Conservation (phyloP, 495 filamentous ascomycete species). For the Penicillium daleae region DNA sequence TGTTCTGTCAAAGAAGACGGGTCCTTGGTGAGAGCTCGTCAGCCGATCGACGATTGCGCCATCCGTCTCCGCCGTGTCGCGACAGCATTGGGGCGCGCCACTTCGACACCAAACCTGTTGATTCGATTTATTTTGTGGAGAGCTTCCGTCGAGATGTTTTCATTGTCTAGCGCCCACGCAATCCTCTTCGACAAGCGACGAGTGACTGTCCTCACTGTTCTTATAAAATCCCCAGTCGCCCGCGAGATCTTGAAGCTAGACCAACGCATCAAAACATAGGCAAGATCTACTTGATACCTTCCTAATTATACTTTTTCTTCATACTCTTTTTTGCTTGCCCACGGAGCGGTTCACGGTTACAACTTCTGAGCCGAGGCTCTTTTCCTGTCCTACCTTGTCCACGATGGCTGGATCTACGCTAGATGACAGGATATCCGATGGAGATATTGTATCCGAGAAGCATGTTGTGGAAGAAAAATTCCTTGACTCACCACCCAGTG, state of each 20-base stretch:
- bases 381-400: not conserved
- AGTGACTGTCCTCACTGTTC: too few relatives aligned
- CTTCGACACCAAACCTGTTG: not conserved
- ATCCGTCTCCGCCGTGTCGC: conserved; percentile 29
- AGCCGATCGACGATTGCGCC: conserved; percentile 29
- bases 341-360: not conserved
- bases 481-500: conserved; percentile 18
- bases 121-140: not conserved
- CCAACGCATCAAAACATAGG: not conserved
- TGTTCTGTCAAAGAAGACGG: not conserved
- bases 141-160: not conserved
- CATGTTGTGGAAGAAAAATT: conserved; percentile 15
- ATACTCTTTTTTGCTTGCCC: not conserved
- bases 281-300: not conserved
- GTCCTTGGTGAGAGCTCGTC: conserved; percentile 13
- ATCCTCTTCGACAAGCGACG: conserved; percentile 9
- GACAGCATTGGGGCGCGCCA: conserved; percentile 13
- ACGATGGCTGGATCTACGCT: not conserved
- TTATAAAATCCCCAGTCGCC: not conserved
- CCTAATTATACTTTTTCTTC: not conserved
- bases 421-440: conserved; percentile 1
- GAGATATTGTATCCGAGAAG: conserved; percentile 16
- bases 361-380: not conserved
- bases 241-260: not conserved
- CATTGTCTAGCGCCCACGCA: not conserved